A percentile compares a stretch with the other conserved stretches of the same genome.
Evolutionary conservation across 768 basidiomycete species (phyloP).

Genomic region (Tricholoma flavovirens): DNA sequence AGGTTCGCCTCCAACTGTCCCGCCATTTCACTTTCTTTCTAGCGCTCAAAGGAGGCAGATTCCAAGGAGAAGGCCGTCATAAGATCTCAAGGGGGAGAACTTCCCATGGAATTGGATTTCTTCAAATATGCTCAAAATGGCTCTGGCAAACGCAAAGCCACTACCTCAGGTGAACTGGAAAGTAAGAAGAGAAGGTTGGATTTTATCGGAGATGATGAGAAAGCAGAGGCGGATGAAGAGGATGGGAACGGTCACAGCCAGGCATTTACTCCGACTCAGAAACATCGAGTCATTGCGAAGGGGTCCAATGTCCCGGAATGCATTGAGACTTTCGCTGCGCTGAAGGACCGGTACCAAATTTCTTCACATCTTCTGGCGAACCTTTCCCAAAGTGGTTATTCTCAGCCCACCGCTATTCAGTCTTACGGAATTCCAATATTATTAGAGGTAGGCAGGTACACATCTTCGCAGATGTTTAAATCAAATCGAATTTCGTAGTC

Average conservation of each 20-base stretch:
- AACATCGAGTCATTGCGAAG: slow-evolving; percentile 70
- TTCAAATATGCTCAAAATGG: slow-evolving; percentile 77
- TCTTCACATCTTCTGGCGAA: slow-evolving; percentile 60
- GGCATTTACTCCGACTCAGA: slow-evolving; percentile 24
- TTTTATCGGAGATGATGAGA: slow-evolving; percentile 22
- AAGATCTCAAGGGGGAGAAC: slow-evolving; percentile 32
- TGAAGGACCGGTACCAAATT: slow-evolving; percentile 53
- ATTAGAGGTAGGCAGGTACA: slow-evolving; percentile 50
- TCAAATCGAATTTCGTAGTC: slow-evolving; percentile 33
- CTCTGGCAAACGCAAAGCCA: slow-evolving; percentile 46
- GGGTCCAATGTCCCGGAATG: slow-evolving; percentile 63
- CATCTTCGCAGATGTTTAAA: not conserved
- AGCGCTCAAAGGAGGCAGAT: slow-evolving; percentile 13
- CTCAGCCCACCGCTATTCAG: slow-evolving; percentile 76
- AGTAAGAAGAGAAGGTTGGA: slow-evolving; percentile 32
- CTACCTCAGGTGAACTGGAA: slow-evolving; percentile 11
- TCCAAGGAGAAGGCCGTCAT: slow-evolving; percentile 14
- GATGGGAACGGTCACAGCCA: slow-evolving; percentile 12
- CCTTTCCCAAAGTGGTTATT: slow-evolving; percentile 53
- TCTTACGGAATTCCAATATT: slow-evolving; percentile 75
- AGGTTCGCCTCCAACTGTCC: slow-evolving; percentile 1
- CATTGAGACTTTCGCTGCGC: slow-evolving; percentile 51
- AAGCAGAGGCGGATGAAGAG: slow-evolving; percentile 17
- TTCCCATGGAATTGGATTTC: slow-evolving; percentile 83
- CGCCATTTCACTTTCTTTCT: not conserved